phyloP scores from a whole-genome alignment of 1,139 yeast genomes.

The Suhomyces bokatorum region DNA sequence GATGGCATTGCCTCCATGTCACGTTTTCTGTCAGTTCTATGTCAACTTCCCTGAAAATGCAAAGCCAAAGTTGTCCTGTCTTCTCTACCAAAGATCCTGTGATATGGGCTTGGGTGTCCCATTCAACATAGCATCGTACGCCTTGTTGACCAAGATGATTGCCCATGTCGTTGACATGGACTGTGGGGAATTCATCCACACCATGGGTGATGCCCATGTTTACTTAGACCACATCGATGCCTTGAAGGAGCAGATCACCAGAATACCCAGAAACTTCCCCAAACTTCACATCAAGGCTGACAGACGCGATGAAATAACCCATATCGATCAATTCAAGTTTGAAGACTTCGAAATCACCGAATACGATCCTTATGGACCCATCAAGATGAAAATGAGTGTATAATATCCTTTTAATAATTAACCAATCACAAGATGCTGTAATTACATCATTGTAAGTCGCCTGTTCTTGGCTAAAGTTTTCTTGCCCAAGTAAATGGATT shows the following conservation, averaged over 20 bases:
- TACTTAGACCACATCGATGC: constrained; percentile 93
- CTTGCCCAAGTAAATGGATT: constrained; percentile 13
- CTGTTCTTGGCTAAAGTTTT: constrained; percentile 13
- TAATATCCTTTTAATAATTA: constrained; percentile 17
- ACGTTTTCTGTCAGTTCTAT: constrained; percentile 91
- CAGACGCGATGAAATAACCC: constrained; percentile 44
- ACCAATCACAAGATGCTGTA: neutral
- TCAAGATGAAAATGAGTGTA: constrained; percentile 83
- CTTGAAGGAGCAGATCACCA: constrained; percentile 68
- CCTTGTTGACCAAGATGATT: constrained; percentile 87
- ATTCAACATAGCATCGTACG: constrained; percentile 94
- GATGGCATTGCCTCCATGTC: constrained; percentile 99
- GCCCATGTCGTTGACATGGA: constrained; percentile 94
- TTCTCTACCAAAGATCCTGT: constrained; percentile 94
- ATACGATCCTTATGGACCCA: constrained; percentile 79
- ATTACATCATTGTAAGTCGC: constrained; percentile 16
- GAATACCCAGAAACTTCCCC: constrained; percentile 82
- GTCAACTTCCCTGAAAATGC: constrained; percentile 66
- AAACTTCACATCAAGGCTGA: constrained; percentile 67
- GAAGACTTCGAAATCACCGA: constrained; percentile 83
- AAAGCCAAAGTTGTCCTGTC: constrained; percentile 76
- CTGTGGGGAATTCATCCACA: constrained; percentile 92
- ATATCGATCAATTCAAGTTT: constrained; percentile 82
- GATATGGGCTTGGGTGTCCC: constrained; percentile 99
- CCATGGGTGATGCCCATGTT: constrained; percentile 96